Conservation (phyloP, 1,284 basidiomycete species). For the Amylostereum areolatum region DNA sequence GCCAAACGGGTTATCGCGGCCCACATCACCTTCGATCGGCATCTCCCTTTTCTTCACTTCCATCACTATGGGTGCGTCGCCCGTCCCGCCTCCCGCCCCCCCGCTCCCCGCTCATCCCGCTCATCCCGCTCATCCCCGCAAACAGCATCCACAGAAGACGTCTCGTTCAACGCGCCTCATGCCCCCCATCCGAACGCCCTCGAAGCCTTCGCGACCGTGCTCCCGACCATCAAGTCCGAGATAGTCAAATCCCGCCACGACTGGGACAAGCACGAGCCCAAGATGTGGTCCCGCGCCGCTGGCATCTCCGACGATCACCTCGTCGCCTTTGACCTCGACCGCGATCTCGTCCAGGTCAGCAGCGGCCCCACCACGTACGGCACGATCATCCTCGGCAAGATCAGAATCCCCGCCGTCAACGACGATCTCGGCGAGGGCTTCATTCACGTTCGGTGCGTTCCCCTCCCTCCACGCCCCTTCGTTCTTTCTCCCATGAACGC, state of each 20-base stretch:
- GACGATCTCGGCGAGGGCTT: slow-evolving; percentile 60
- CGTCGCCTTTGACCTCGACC: slow-evolving; percentile 43
- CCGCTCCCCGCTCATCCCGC: too few species aligned
- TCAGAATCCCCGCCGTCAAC: slow-evolving; percentile 59
- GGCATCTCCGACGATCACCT: slow-evolving; percentile 49
- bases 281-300: slow-evolving; percentile 62
- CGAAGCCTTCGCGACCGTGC: slow-evolving; percentile 54
- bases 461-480: background rate
- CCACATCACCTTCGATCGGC: background rate
- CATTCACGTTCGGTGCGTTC: slow-evolving; percentile 62
- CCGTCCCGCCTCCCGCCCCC: too few species aligned
- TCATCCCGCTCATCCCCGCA: too few species aligned
- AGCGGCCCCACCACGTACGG: slow-evolving; percentile 52
- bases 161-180: slow-evolving; percentile 55
- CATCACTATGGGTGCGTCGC: too few species aligned
- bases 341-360: slow-evolving; percentile 53
- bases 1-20: too few species aligned
- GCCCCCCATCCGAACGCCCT: slow-evolving; percentile 49
- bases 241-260: slow-evolving; percentile 57
- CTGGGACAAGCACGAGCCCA: slow-evolving; percentile 69
- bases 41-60: background rate
- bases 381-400: slow-evolving; percentile 68
- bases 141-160: slow-evolving; percentile 29
- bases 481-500: slow-evolving; percentile 1
- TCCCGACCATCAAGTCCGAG: slow-evolving; percentile 51